phyloP scores from a whole-genome alignment of 805 yeast species.

The Sugiyamaella smithiae region DNA sequence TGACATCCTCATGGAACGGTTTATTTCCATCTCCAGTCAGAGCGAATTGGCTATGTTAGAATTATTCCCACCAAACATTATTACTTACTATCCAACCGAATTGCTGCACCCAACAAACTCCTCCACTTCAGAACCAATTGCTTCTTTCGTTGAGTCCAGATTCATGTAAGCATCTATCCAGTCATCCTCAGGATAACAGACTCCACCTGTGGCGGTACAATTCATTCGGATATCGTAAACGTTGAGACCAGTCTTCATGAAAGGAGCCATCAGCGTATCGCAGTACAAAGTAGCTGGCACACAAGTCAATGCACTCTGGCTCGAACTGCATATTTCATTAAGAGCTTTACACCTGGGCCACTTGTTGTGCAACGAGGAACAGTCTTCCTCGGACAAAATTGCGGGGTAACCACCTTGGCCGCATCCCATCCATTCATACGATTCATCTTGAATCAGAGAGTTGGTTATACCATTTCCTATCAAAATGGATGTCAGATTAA shows the following conservation, averaged over 20 bases:
- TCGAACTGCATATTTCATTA: slow-evolving; percentile 68
- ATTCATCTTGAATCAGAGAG: slow-evolving; percentile 71
- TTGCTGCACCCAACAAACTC: slow-evolving; percentile 71
- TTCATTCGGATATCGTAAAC: slow-evolving; percentile 82
- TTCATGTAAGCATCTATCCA: slow-evolving; percentile 76
- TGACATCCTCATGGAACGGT: slow-evolving; percentile 72
- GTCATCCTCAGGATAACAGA: slow-evolving; percentile 73
- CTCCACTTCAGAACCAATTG: slow-evolving; percentile 85
- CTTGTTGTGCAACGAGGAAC: slow-evolving; percentile 61
- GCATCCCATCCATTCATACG: slow-evolving; percentile 92
- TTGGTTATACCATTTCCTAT: slow-evolving; percentile 93
- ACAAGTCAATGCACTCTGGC: slow-evolving; percentile 73
- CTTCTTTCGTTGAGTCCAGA: slow-evolving; percentile 64
- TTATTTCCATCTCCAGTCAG: slow-evolving; percentile 84
- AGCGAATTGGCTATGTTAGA: slow-evolving; percentile 33
- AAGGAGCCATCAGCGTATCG: slow-evolving; percentile 76
- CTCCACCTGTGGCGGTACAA: slow-evolving; percentile 38
- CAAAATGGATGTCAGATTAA: slow-evolving; percentile 70
- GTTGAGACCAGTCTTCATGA: slow-evolving; percentile 75
- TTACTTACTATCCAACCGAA: slow-evolving; percentile 43
- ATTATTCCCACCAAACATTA: neutral
- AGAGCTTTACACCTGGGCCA: slow-evolving; percentile 72
- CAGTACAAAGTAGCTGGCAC: slow-evolving; percentile 89
- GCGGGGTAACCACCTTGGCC: slow-evolving; percentile 85
- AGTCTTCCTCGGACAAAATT: slow-evolving; percentile 71